phyloP scores from a whole-genome alignment of 352 stramenopile species.

The Globisporangium orthogonon region DNA sequence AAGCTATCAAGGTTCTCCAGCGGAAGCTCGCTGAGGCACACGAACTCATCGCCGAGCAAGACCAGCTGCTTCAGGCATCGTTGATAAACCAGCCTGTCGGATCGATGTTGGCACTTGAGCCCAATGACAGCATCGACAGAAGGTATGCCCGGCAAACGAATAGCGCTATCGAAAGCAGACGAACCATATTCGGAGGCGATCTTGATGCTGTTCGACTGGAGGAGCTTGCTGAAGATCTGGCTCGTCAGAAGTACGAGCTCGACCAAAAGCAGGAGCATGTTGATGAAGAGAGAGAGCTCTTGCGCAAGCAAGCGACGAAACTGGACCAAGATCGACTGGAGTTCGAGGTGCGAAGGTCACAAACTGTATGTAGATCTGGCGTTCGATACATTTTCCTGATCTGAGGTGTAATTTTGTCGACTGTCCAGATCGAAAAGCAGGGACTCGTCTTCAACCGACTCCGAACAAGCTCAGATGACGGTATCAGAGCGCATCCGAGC shows the following conservation, averaged over 20 bases:
- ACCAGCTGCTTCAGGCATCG: constrained; percentile 64
- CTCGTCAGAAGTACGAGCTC: constrained; percentile 28
- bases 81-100: constrained; percentile 17
- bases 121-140: not conserved
- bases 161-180: not conserved
- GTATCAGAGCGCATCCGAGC: constrained; percentile 1
- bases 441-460: constrained; percentile 20
- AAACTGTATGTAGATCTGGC: not conserved
- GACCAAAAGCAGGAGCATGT: constrained; percentile 25
- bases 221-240: constrained; percentile 21
- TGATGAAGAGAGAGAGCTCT: constrained; percentile 33
- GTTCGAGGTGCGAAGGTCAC: constrained; percentile 33
- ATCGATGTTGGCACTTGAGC: not conserved
- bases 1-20: constrained; percentile 33
- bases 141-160: not conserved
- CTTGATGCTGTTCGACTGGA: not conserved
- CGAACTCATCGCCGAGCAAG: constrained; percentile 56
- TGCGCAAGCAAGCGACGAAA: constrained; percentile 45
- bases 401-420: not conserved
- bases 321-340: constrained; percentile 56
- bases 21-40: constrained; percentile 62
- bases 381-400: not conserved
- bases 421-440: constrained; percentile 30
- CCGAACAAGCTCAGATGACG: constrained; percentile 2
- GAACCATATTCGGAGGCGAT: too few relatives aligned